Evolutionary conservation across 1,284 basidiomycete genomes (phyloP), one percentile per base, ranked within the genome.

Genomic region (Schizophyllum amplum): DNA sequence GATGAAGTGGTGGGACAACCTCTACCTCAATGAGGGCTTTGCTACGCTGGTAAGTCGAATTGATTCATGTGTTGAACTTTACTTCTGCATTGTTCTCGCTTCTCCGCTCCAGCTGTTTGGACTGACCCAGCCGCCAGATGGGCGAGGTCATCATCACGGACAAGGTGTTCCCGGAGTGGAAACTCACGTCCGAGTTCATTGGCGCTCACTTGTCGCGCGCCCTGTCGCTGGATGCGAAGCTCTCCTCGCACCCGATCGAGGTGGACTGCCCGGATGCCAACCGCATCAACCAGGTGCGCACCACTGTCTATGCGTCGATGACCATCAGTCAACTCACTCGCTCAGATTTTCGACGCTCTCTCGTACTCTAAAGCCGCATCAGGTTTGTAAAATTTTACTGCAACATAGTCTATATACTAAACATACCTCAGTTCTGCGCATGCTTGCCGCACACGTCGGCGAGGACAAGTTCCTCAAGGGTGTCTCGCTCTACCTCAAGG

Each of bases 201-300:
- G 77, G 77, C 13, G 69, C 72, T n/a, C 78, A 85, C 65, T 72
- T 87, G 42, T 77, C 78, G 59, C 69, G 73, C 25, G 94, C 95
- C 13, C 79, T 97, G 27, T 75, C 77, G 42, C 81, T 98, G 56
- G 96, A 99, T 67, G 84, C 91, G 9, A 93, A 95, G 70, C 76
- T 90, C 15, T 96, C 94, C 15, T 95, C 92, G 26, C 96, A 99
- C 71, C 91, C 95, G 1, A 93, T 99, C 66, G 94, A 99, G 72
- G 92, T 98, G 21, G 87, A 89, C 7, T 93, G 90, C 66, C 90
- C 91, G 0, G 90, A 95, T 68, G 88, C 91, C 13, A 87, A 90
- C 66, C 83, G 90, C 68, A 90, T 94, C 65, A 89, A 89, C 68
- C 89, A 93, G 81, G 60, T 61, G 13, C 46, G 52, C 5, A 47